Conservation (phyloP, 2,329 filamentous ascomycete genomes). For the Apiospora malaysiana region DNA sequence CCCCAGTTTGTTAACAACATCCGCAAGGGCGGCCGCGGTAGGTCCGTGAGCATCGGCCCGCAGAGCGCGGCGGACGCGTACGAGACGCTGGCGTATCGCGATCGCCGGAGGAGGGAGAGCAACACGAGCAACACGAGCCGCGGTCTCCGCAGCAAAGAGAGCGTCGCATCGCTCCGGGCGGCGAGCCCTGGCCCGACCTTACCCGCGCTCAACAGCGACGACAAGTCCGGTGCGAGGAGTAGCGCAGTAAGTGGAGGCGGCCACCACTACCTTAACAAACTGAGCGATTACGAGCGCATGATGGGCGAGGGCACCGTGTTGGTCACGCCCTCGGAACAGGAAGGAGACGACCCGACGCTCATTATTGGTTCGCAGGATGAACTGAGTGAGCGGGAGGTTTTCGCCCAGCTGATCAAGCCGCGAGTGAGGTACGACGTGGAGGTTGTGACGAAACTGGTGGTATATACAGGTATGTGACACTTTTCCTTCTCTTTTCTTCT, state of each 20-base stretch:
- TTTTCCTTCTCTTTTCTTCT: not conserved
- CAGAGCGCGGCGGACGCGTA: conserved; percentile 97
- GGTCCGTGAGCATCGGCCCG: conserved; percentile 88
- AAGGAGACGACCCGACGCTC: conserved; percentile 45
- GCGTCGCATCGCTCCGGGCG: conserved; percentile 46
- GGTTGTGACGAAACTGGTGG: conserved; percentile 93
- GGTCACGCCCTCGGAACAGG: conserved; percentile 40
- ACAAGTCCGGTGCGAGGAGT: conserved; percentile 33
- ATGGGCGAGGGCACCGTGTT: conserved; percentile 70
- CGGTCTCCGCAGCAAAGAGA: conserved; percentile 51
- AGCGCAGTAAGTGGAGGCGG: conserved; percentile 39
- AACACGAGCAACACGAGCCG: conserved; percentile 53
- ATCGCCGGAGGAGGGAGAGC: conserved; percentile 64
- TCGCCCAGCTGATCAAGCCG: conserved; percentile 81
- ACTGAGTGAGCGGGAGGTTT: conserved; percentile 77
- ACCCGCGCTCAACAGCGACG: conserved; percentile 35
- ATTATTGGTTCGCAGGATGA: conserved; percentile 54
- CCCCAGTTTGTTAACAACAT: conserved; percentile 83
- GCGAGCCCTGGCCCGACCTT: conserved; percentile 25
- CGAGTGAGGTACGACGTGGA: conserved; percentile 97
- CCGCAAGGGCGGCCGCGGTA: conserved; percentile 75
- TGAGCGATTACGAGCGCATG: conserved; percentile 73
- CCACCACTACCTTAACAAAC: conserved; percentile 37
- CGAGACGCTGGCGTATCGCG: conserved; percentile 90
- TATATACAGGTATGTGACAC: conserved; percentile 78